phyloP scores from a whole-genome alignment of 768 basidiomycete species.

The Floccularia luteovirens region DNA sequence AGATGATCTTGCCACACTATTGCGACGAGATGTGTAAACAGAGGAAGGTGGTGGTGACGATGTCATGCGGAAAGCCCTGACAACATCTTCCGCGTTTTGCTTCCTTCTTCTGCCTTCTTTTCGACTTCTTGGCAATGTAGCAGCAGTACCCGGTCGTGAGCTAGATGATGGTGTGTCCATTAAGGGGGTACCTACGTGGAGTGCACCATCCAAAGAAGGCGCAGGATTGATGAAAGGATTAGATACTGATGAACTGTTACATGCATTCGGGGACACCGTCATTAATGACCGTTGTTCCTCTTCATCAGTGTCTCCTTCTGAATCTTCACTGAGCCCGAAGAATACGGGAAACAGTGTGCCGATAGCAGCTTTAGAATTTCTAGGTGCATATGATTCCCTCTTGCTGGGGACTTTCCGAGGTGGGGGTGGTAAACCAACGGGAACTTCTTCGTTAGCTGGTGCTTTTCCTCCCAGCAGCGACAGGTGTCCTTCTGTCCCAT shows the following conservation, averaged over 20 bases:
- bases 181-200: too few relatives aligned
- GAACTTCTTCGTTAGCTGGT: slow-evolving; percentile 3
- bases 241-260: slow-evolving; percentile 8
- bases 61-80: too few relatives aligned
- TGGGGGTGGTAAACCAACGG: slow-evolving; percentile 55
- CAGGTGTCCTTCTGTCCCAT: slow-evolving; percentile 4
- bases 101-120: too few relatives aligned
- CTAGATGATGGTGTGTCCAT: too few relatives aligned
- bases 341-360: neutral
- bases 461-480: slow-evolving; percentile 4
- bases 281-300: neutral
- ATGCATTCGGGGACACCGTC: slow-evolving; percentile 3
- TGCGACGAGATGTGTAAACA: too few relatives aligned
- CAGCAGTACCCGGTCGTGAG: too few relatives aligned
- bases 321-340: too few relatives aligned
- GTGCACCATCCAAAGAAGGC: slow-evolving; percentile 24
- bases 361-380: slow-evolving; percentile 4
- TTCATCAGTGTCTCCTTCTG: neutral
- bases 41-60: too few relatives aligned
- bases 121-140: too few relatives aligned
- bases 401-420: slow-evolving; percentile 17
- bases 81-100: too few relatives aligned
- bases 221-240: slow-evolving; percentile 44
- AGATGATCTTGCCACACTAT: too few relatives aligned
- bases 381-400: slow-evolving; percentile 11